Evolutionary conservation across 202 grass and related monocot species (phyloP).

Genomic region (Panicum virgatum): DNA sequence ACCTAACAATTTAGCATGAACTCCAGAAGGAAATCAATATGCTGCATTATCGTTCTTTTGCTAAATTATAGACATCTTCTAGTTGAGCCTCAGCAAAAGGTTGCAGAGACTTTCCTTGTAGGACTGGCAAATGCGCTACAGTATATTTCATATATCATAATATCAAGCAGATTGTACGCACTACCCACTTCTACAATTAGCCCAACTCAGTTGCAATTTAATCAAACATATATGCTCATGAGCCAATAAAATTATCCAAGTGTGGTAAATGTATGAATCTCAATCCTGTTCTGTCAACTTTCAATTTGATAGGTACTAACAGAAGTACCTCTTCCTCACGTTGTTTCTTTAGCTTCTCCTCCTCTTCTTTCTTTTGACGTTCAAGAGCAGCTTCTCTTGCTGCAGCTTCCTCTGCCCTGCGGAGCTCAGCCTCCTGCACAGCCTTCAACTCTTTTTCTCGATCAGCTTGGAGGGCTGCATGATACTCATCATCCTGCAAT

Average conservation of each 20-base stretch:
- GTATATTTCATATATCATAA: conserved; percentile 1
- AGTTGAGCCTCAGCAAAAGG: not conserved
- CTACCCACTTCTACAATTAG: not conserved
- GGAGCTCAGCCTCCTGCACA: conserved; percentile 60
- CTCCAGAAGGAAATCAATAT: conserved; percentile 18
- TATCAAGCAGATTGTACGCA: not conserved
- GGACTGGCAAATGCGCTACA: conserved; percentile 1
- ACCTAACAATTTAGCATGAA: conserved; percentile 29
- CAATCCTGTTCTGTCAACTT: not conserved
- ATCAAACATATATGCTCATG: not conserved
- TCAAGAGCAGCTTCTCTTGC: conserved; percentile 72
- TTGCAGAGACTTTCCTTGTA: not conserved
- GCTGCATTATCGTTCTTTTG: not conserved
- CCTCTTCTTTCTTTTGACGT: conserved; percentile 68
- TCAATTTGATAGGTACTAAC: conserved; percentile 13
- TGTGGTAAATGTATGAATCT: not conserved
- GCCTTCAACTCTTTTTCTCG: conserved; percentile 90
- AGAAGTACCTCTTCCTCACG: conserved; percentile 80
- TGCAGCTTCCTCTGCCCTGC: conserved; percentile 53
- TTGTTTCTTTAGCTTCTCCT: conserved; percentile 73
- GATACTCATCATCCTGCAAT: conserved; percentile 89
- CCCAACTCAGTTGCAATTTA: not conserved
- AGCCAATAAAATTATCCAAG: not conserved
- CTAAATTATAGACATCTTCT: not conserved
- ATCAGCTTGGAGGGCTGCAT: conserved; percentile 85